Evolutionary conservation across 345 rosid genomes (phyloP).

Genomic region (Camelina laxa): DNA sequence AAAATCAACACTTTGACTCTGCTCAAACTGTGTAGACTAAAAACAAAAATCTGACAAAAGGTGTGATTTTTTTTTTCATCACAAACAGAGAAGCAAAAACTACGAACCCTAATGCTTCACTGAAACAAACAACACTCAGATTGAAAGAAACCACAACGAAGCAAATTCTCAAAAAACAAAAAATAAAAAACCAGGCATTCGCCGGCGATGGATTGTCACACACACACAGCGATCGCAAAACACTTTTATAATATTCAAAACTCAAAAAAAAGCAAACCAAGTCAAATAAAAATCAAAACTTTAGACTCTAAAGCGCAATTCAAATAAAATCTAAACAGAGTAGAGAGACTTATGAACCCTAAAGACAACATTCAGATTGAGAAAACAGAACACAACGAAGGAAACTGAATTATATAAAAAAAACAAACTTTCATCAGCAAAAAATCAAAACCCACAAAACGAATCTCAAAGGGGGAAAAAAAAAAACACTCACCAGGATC

Average conservation of each 20-base stretch:
- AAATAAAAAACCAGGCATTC: neutral
- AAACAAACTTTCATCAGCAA: neutral
- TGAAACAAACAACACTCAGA: neutral
- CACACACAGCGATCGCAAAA: neutral
- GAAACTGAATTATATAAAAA: neutral
- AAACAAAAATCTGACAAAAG: neutral
- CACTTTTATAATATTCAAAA: neutral
- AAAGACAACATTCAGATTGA: conserved; percentile 13
- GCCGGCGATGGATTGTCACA: neutral
- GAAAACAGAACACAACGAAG: neutral
- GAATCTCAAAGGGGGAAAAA: conserved; percentile 10
- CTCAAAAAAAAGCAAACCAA: neutral
- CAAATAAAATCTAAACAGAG: conserved; percentile 21
- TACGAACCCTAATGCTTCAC: conserved; percentile 25
- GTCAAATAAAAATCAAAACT: conserved; percentile 37
- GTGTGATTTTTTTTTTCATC: neutral
- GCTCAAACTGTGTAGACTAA: neutral
- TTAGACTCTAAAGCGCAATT: conserved; percentile 16
- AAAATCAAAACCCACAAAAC: conserved; percentile 21
- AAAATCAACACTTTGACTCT: conserved; percentile 35
- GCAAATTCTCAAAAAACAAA: neutral
- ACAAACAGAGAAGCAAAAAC: conserved; percentile 6
- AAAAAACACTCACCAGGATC: conserved; percentile 64
- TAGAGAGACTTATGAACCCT: conserved; percentile 26
- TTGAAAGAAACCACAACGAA: conserved; percentile 6